Percentiles rank a stretch among this genome's conserved stretches.
Evolutionary conservation across 768 basidiomycete genomes (phyloP).

Genomic region (Lactifluus hygrophoroides): DNA sequence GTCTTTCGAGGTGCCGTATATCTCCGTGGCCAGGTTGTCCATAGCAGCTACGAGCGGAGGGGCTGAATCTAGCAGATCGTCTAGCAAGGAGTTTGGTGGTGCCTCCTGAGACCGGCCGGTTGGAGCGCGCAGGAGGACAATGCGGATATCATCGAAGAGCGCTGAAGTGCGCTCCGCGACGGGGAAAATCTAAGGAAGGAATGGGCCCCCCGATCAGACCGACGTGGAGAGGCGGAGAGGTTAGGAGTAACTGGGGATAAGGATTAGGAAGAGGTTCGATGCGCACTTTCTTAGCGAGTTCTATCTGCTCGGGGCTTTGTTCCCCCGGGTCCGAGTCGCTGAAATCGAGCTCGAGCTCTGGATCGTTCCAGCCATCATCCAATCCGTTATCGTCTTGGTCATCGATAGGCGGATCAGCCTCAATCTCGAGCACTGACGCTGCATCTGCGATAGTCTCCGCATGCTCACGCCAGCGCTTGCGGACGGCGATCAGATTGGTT

Average conservation of each 20-base stretch:
- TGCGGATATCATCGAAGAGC: slow-evolving; percentile 5
- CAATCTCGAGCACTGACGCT: slow-evolving; percentile 1
- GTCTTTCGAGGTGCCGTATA: slow-evolving; percentile 4
- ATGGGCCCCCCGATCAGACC: background rate
- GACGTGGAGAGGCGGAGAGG: too few relatives aligned
- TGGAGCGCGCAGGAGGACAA: background rate
- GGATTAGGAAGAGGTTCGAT: background rate
- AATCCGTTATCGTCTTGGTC: background rate
- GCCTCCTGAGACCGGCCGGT: background rate
- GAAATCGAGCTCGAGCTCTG: slow-evolving; percentile 11
- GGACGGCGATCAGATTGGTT: slow-evolving; percentile 22
- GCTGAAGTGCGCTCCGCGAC: slow-evolving; percentile 1
- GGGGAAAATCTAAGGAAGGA: background rate
- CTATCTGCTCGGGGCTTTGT: slow-evolving; percentile 1
- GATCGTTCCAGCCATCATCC: slow-evolving; percentile 18
- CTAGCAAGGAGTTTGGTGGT: slow-evolving; percentile 1
- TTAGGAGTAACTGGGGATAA: too few relatives aligned
- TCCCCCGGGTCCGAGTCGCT: background rate
- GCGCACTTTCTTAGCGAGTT: slow-evolving; percentile 16
- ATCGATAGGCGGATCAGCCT: background rate
- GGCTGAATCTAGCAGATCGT: slow-evolving; percentile 13
- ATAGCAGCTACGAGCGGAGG: slow-evolving; percentile 11
- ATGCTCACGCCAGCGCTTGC: slow-evolving; percentile 20
- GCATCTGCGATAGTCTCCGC: slow-evolving; percentile 14
- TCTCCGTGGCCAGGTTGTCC: slow-evolving; percentile 12